Evolutionary conservation across 1,139 yeast genomes (phyloP), one percentile per base, ranked within the genome.

Genomic region (Taphrina sp.): DNA sequence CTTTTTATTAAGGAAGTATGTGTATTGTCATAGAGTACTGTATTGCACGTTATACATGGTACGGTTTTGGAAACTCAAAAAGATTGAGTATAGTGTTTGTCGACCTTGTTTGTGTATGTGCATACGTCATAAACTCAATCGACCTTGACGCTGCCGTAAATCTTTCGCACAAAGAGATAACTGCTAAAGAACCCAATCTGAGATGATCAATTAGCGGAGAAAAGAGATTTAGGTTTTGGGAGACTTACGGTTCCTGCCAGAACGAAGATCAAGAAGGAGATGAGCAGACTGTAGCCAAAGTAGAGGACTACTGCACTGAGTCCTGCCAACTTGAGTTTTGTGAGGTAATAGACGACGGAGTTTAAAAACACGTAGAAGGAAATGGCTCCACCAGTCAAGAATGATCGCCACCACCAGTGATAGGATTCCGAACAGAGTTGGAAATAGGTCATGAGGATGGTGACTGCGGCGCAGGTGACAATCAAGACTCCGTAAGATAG

Each of bases 331-430:
- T 89, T 79, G 64, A 92, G 77, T 64, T 70, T 67, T 52, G 68
- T 65, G 37, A 65, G 41, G 62, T 71, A 66, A 64, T 71, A 73
- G 62, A 85, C 74, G 60, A 89, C 74, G 2, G 96, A 83, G 70
- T 92, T 95, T 56, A 88, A 65, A 70, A 89, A 88, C 38, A 90
- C 85, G 69, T 90, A 94, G 57, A 84, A 65, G 0, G 95, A 77
- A 70, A 95, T 84, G 24, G 96, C 95, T 52, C 96, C 97, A 26
- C 96, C 94, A 59, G 89, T 78, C 65, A 84, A 78, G 65, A 90
- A 76, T 7, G 95, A 81, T 69, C 90, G 82, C 98, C 98, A 92
- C 61, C 61, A 59, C 99, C 99, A 92, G 69, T 82, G 81, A 74
- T 94, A 90, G 70, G 92, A 87, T 68, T 92, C 98, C 43, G 89